These are phyloP conservation scores for Fusarium penzigii DNA, from an alignment of 2,329 filamentous ascomycete species.

Conservation along the genomic window DNA sequence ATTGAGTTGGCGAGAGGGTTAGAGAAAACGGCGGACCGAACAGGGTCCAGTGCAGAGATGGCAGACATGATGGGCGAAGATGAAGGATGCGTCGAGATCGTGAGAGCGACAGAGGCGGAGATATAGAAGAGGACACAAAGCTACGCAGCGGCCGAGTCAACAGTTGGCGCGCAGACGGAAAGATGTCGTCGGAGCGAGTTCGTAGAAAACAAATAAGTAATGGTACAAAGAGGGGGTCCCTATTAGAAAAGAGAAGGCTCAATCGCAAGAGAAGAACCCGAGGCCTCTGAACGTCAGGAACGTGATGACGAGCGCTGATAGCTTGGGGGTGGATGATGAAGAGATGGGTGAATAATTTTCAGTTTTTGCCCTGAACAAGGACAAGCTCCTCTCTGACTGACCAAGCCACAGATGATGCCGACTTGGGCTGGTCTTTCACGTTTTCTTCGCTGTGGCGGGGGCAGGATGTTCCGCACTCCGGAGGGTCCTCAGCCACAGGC, in stretches of 20 bases:
- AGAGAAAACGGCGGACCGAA: slow-evolving; percentile 64
- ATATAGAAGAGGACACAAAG: slow-evolving; percentile 21
- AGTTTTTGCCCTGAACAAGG: slow-evolving; percentile 28
- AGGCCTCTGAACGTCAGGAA: slow-evolving; percentile 32
- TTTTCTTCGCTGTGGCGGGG: slow-evolving; percentile 15
- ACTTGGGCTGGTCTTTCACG: slow-evolving; percentile 9
- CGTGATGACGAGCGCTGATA: slow-evolving; percentile 35
- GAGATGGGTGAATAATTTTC: slow-evolving; percentile 39
- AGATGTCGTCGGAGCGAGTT: slow-evolving; percentile 7
- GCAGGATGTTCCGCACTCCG: slow-evolving; percentile 21
- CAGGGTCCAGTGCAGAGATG: slow-evolving; percentile 51
- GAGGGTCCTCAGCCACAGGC: slow-evolving; percentile 1
- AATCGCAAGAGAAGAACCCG: slow-evolving; percentile 26
- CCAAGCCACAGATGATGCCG: slow-evolving; percentile 33
- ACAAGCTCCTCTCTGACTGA: slow-evolving; percentile 21
- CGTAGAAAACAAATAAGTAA: slow-evolving; percentile 8
- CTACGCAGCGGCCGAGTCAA: slow-evolving; percentile 19
- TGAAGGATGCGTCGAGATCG: slow-evolving; percentile 28
- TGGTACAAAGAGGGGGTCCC: slow-evolving; percentile 13
- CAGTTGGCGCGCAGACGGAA: slow-evolving; percentile 10
- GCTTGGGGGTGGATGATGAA: slow-evolving; percentile 21
- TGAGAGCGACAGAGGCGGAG: slow-evolving; percentile 21
- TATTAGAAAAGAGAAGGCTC: slow-evolving; percentile 18
- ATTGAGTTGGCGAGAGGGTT: slow-evolving; percentile 72
- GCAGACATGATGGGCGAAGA: slow-evolving; percentile 50